Evolutionary conservation across 345 rosid species (phyloP).

Genomic region (Eucalyptus curtisii): DNA sequence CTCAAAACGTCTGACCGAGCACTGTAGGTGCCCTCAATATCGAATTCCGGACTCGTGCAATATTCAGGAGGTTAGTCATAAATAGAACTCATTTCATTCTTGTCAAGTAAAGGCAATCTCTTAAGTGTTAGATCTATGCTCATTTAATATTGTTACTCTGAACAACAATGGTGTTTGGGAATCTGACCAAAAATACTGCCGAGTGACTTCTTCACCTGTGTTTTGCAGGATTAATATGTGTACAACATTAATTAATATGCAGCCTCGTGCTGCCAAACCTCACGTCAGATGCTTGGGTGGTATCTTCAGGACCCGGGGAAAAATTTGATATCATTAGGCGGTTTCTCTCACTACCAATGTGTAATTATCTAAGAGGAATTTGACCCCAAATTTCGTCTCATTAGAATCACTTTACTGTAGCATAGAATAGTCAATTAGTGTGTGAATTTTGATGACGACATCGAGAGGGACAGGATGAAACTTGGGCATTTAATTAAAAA

Average conservation of each 20-base stretch:
- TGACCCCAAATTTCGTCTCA: neutral
- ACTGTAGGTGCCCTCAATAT: neutral
- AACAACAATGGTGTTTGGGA: neutral
- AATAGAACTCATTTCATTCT: neutral
- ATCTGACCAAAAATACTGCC: neutral
- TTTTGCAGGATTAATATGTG: neutral
- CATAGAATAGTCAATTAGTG: neutral
- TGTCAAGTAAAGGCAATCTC: neutral
- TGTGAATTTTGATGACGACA: neutral
- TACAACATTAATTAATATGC: neutral
- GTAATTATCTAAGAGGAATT: neutral
- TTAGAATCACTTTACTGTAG: neutral
- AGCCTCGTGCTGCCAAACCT: neutral
- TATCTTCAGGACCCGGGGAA: neutral
- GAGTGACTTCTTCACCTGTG: neutral
- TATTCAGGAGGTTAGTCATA: neutral
- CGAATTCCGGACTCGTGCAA: neutral
- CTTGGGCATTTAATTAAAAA: neutral
- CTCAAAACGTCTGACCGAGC: neutral
- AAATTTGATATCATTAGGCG: neutral
- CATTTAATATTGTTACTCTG: neutral
- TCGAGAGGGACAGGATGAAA: neutral
- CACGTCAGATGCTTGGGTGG: neutral
- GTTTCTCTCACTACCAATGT: neutral
- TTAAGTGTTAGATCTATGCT: neutral